Base-by-base conservation (phyloP, 495 filamentous ascomycete species). In the Echria macrotheca region DNA sequence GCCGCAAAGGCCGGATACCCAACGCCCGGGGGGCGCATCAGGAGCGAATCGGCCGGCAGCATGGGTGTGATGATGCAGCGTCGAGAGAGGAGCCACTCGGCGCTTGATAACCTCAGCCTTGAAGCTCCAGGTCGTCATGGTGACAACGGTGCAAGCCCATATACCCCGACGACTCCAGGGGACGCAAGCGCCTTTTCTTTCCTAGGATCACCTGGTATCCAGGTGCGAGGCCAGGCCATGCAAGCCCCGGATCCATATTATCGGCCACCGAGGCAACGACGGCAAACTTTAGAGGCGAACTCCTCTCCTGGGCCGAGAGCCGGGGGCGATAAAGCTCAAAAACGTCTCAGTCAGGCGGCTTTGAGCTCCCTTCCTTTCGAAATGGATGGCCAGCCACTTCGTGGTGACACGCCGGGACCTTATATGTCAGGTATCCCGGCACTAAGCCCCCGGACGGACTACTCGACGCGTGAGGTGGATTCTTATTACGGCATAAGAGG, bases 401-500 rank as follows among this genome's bases (percentile, higher is more conserved):
- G 67, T 18, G 69, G 67, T 15, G 65, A 56, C 11, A 71, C 71
- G 2, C 67, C 79, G 3, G 60, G 54, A 1, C 58, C 70, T 2
- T 69, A 67, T 22, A 55, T 60, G 10, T 61, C 56, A 18, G 19
- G 50, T 1, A 18, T 46, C 0, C 42, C 18, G 14, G 54, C 63
- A 50, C 55, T 70, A 57, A 41, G 63, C 0, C 67, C 80, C 1
- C 70, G 81, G 36, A 81, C 85, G 11, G 91, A 97, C 62, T 98
- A 97, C 61, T 83, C 89, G 3, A 89, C 87, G 1, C 82, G 93
- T 28, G 93, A 98, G 67, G 85, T 88, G 4, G 93, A 98, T 61
- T 96, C 91, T 58, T 95, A 95, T 60, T 96, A 97, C 63, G 85
- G 90, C 11, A 84, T 94, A 19, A 81, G 88, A 12, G 93, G 93